phyloP scores from a whole-genome alignment of 768 basidiomycete species.

The Russula sp. region DNA sequence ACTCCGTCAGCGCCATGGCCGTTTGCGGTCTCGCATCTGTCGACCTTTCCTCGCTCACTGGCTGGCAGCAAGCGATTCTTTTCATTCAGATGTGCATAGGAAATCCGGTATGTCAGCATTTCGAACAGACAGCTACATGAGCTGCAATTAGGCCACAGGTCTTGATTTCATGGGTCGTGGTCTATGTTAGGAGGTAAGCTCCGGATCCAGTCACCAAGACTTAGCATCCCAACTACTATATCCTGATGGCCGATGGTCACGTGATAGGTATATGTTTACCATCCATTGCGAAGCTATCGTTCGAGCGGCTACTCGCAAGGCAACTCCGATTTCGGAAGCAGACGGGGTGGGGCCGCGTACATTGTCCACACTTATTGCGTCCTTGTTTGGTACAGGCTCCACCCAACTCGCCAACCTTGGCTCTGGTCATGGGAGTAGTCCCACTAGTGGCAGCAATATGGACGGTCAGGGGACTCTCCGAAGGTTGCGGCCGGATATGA shows the following conservation, averaged over 20 bases:
- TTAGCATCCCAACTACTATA: background rate
- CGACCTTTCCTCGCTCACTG: slow-evolving; percentile 64
- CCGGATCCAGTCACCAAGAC: background rate
- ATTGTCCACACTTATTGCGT: slow-evolving; percentile 12
- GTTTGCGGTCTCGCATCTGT: slow-evolving; percentile 74
- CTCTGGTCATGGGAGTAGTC: background rate
- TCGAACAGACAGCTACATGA: slow-evolving; percentile 6
- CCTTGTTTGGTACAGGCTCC: slow-evolving; percentile 13
- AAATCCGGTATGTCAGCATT: slow-evolving; percentile 55
- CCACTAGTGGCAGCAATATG: background rate
- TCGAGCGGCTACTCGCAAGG: slow-evolving; percentile 22
- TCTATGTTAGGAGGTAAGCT: slow-evolving; percentile 66
- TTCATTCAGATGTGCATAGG: slow-evolving; percentile 80
- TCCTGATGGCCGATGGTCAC: background rate
- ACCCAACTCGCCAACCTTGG: slow-evolving; percentile 4
- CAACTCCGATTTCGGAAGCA: background rate
- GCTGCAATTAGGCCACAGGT: slow-evolving; percentile 46
- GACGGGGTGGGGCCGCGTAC: slow-evolving; percentile 38
- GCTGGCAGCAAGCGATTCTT: slow-evolving; percentile 65
- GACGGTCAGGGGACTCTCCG: slow-evolving; percentile 11
- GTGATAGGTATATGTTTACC: slow-evolving; percentile 28
- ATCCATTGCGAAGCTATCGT: slow-evolving; percentile 27
- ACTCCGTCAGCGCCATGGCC: slow-evolving; percentile 72
- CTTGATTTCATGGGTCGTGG: slow-evolving; percentile 78
- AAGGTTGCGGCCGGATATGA: slow-evolving; percentile 65